These are phyloP conservation scores for Heliamphora exappendiculata DNA, from an alignment of 148 eudicot species.

Conservation along the genomic window DNA sequence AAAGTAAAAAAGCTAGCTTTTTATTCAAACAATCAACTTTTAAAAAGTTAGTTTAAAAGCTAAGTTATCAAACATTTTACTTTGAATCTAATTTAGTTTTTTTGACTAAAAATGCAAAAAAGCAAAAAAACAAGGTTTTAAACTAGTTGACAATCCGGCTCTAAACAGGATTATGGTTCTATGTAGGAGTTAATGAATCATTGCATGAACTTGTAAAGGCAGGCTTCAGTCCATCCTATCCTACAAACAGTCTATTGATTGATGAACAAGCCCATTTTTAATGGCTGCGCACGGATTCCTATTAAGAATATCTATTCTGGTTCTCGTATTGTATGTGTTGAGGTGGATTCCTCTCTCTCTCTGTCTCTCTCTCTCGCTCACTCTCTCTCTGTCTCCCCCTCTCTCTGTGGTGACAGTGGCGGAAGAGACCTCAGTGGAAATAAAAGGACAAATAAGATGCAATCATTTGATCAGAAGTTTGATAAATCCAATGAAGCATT, in stretches of 20 bases:
- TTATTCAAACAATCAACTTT: too few relatives aligned
- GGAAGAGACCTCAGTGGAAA: slow-evolving; percentile 95
- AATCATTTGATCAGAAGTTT: slow-evolving; percentile 80
- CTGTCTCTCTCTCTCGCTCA: neutral
- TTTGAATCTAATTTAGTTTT: too few relatives aligned
- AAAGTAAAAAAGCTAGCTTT: too few relatives aligned
- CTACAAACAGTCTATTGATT: too few relatives aligned
- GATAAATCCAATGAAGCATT: slow-evolving; percentile 58
- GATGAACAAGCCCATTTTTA: too few relatives aligned
- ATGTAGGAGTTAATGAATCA: neutral
- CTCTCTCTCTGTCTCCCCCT: neutral
- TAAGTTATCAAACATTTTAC: too few relatives aligned
- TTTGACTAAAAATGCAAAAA: too few relatives aligned
- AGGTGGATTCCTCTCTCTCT: neutral
- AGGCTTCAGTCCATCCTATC: neutral
- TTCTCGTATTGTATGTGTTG: neutral
- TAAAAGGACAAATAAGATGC: slow-evolving; percentile 81
- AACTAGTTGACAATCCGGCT: too few relatives aligned
- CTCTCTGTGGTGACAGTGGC: slow-evolving; percentile 48
- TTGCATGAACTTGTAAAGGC: neutral
- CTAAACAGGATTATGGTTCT: neutral
- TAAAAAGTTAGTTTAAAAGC: too few relatives aligned
- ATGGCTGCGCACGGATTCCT: too few relatives aligned
- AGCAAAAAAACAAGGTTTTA: too few relatives aligned
- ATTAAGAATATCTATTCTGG: too few relatives aligned